Evolutionary conservation across 768 basidiomycete species (phyloP), one percentile per base, ranked within the genome.

Genomic region (Mycena rebaudengoi): DNA sequence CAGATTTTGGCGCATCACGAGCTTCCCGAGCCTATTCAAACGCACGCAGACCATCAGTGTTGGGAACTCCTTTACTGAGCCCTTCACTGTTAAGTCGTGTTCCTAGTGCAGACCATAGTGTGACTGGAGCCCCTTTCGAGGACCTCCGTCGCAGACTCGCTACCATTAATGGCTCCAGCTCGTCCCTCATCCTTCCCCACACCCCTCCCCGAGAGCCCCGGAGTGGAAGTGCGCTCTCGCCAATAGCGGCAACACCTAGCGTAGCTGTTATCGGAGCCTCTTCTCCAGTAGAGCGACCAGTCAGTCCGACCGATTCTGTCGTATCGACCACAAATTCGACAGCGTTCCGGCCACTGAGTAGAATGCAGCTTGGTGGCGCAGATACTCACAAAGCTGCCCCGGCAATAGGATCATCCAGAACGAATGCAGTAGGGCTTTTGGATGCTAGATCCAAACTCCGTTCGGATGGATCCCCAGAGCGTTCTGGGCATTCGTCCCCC

Each of bases 361-460:
- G 89, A 37, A 74, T 93, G 43, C 91, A 91, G 26, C 81, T 91
- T 14, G 91, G 91, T 7, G 86, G 88, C 49, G 83, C 83, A 13
- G 94, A 95, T 66, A 85, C 88, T 1, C 89, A 89, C 67, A 96
- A 97, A 72, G 96, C 93, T 5, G 92, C 94, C 0, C 92, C 98
- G 26, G 94, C 96, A 5, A 79, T 99, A 39, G 96, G 92, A 2
- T 91, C 95, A 3, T 93, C 92, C 7, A 91, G 87, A 71, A 86
- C 89, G 7, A 96, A 90, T 70, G 97, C 92, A 0, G 83, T 88
- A 10, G 97, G 97, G 0, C 76, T 94, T 43, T 75, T 98, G 59
- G 92, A 98, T 69, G 83, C 91, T 0, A 90, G 94, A 44, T 84
- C 87, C 2, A 86, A 88, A 69, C 79, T 92, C 32, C 83, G 84